Percentiles rank a stretch among this genome's conserved stretches.
Evolutionary conservation across 2,329 filamentous ascomycete genomes (phyloP).

Genomic region (Talaromyces funiculosus): DNA sequence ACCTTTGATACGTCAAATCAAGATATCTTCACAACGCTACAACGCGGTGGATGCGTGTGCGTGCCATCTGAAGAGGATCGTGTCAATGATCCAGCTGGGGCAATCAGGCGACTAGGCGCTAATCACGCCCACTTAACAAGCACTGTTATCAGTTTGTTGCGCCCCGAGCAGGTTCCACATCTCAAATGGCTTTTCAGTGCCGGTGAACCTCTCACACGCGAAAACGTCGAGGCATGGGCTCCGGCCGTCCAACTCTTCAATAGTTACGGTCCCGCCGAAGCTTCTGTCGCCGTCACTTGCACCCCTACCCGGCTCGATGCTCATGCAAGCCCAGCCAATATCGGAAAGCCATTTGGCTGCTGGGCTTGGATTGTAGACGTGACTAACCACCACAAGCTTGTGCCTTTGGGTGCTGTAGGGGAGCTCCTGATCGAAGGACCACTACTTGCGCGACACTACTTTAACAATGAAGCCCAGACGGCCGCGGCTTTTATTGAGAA

Average conservation of each 20-base stretch:
- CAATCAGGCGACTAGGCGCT: constrained; percentile 47
- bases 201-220: background rate
- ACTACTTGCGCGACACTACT: background rate
- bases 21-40: constrained; percentile 51
- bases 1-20: constrained; percentile 26
- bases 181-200: background rate
- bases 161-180: constrained; percentile 12
- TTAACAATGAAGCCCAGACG: constrained; percentile 23
- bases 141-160: constrained; percentile 48
- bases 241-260: background rate
- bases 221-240: background rate
- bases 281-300: constrained; percentile 10
- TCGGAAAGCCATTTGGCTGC: constrained; percentile 11
- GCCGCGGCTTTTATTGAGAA: constrained; percentile 23
- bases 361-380: constrained; percentile 41
- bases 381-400: constrained; percentile 38
- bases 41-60: constrained; percentile 48
- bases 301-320: background rate
- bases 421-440: background rate
- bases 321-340: background rate
- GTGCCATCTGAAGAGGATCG: constrained; percentile 29
- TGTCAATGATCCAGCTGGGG: constrained; percentile 15
- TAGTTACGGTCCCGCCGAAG: constrained; percentile 1
- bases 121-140: constrained; percentile 56
- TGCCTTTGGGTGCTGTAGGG: constrained; percentile 9